Evolutionary conservation across 1,284 basidiomycete genomes (phyloP).

Genomic region (Nidula niveotomentosa): DNA sequence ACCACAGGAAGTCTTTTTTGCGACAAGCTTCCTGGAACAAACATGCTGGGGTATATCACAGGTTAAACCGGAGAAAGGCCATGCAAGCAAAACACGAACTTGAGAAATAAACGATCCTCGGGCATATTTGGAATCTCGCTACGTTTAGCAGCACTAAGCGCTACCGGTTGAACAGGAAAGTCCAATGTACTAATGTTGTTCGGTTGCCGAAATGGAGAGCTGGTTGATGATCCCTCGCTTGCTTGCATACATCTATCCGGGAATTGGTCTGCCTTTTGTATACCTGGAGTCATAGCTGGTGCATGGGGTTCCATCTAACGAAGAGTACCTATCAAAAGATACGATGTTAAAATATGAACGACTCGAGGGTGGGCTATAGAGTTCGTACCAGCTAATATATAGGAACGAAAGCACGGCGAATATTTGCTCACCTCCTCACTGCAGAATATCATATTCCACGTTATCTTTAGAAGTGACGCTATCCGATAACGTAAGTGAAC

Average conservation of each 20-base stretch:
- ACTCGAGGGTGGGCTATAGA: neutral
- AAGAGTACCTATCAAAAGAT: slow-evolving; percentile 15
- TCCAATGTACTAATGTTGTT: neutral
- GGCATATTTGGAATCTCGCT: slow-evolving; percentile 7
- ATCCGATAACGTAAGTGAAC: no score
- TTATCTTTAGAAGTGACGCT: no score
- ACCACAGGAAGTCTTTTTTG: slow-evolving; percentile 29
- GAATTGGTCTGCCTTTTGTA: slow-evolving; percentile 28
- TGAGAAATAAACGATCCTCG: slow-evolving; percentile 43
- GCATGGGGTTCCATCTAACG: slow-evolving; percentile 30
- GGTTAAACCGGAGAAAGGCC: neutral
- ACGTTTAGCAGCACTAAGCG: neutral
- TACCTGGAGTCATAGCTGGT: slow-evolving; percentile 23
- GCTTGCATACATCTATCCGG: slow-evolving; percentile 26
- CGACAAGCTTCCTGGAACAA: slow-evolving; percentile 17
- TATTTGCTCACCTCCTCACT: no score
- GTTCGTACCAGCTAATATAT: slow-evolving; percentile 5
- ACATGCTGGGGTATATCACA: slow-evolving; percentile 19
- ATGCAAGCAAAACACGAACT: slow-evolving; percentile 19
- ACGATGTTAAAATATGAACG: neutral
- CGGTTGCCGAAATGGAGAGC: slow-evolving; percentile 16
- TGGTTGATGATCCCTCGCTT: slow-evolving; percentile 12
- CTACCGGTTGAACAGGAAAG: slow-evolving; percentile 3
- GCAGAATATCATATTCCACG: no score
- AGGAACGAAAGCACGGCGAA: no score